Base-by-base conservation (phyloP, 2,329 filamentous ascomycete genomes). In the Cladobotryum protrusum region DNA sequence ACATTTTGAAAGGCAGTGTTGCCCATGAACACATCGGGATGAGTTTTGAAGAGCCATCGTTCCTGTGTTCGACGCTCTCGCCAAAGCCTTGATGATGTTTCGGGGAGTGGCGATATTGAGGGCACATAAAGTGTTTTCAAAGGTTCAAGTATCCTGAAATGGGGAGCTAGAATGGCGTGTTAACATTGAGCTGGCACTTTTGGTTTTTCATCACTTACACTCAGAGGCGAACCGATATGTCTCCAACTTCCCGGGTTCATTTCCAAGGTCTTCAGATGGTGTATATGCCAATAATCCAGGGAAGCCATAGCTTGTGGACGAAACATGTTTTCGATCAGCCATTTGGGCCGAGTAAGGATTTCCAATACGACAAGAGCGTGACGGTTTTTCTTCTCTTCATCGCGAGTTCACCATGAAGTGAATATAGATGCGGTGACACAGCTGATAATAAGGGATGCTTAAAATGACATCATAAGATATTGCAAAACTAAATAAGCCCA, bases 21-120 rank as follows among this genome's bases (percentile, higher is more conserved):
- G 18, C 70, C 71, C 45, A 72, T 59, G 47, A 69, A 69, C 3
- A 75, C 74, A 52, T 79, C 75, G 1, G 79, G 78, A n/a, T 76
- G 68, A 32, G 65, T 63, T 39, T 74, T 73, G 41, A 72, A 59
- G 3, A 82, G 70, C 77, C 77, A 82, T 64, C 68, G 68, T 44
- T 65, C 66, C 50, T 78, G 74, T 4, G 61, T 53, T 50, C 64
- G 59, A 19, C 65, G 59, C 54, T 62, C 60, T 48, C 61, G 49
- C 61, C 63, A 65, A 4, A 64, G 50, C 3, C 56, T 56, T 5
- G 61, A 61, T n/a, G 60, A 57, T 17, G 47, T 36, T 11, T 59
- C 52, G 0, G 61, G 59, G 6, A 55, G n/a, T 11, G 54, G 47
- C 5, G 55, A 50, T 44, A 57, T 68, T 15, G 65, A 66, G 14